phyloP scores from a whole-genome alignment of 2,329 filamentous ascomycete species.

The Hypocreales sp. region DNA sequence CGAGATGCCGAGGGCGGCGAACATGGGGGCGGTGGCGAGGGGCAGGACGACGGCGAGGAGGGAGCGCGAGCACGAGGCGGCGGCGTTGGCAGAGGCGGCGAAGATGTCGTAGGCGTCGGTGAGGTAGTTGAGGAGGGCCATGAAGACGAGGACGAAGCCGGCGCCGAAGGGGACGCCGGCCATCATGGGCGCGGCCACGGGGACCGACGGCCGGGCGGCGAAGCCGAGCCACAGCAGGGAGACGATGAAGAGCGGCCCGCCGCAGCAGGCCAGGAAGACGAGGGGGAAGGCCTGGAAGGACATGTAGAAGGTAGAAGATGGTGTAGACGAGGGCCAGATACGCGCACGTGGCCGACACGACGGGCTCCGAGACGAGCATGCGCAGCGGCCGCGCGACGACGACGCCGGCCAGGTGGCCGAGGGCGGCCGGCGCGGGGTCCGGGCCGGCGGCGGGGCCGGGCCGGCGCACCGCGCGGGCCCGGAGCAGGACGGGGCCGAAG shows the following conservation, averaged over 20 bases:
- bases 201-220: constrained; percentile 29
- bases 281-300: constrained; percentile 63
- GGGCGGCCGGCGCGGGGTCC: constrained; percentile 44
- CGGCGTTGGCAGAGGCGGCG: constrained; percentile 63
- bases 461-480: constrained; percentile 41
- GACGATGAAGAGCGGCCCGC: constrained; percentile 45
- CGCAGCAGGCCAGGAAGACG: constrained; percentile 59
- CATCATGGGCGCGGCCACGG: constrained; percentile 40
- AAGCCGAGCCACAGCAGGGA: constrained; percentile 49
- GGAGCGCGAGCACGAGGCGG: constrained; percentile 79
- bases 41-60: constrained; percentile 69
- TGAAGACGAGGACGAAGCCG: constrained; percentile 48
- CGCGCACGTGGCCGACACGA: constrained; percentile 53
- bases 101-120: constrained; percentile 54
- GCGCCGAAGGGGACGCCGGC: constrained; percentile 46
- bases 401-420: constrained; percentile 46
- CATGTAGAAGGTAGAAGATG: constrained; percentile 49
- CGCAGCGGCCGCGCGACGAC: constrained; percentile 55
- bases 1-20: constrained; percentile 26
- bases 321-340: constrained; percentile 59
- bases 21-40: constrained; percentile 36
- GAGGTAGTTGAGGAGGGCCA: constrained; percentile 47
- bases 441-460: constrained; percentile 43
- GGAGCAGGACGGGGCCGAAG: constrained; percentile 40
- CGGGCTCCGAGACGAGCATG: constrained; percentile 59